Evolutionary conservation across 2,329 filamentous ascomycete species (phyloP).

Genomic region (Exophiala sp.): DNA sequence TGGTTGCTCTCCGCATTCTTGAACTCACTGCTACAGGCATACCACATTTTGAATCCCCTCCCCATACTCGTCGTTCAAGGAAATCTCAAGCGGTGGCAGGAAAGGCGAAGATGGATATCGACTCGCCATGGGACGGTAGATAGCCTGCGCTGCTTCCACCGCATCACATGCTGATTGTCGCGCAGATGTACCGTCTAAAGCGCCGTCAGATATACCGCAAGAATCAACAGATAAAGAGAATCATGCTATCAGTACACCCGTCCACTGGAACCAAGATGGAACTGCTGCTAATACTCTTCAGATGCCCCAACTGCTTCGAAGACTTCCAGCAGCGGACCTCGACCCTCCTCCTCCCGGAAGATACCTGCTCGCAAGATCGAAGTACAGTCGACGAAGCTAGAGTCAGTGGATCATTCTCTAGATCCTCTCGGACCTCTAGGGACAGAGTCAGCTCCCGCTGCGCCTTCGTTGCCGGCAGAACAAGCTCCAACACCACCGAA

Average conservation of each 20-base stretch:
- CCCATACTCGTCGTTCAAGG: background rate
- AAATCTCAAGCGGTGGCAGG: background rate
- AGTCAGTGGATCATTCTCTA: slow-evolving; percentile 60
- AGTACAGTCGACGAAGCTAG: slow-evolving; percentile 59
- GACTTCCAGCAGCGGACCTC: slow-evolving; percentile 41
- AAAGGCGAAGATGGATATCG: slow-evolving; percentile 27
- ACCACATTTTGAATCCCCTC: background rate
- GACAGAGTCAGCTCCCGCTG: slow-evolving; percentile 31
- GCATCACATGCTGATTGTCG: slow-evolving; percentile 24
- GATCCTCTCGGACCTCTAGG: slow-evolving; percentile 62
- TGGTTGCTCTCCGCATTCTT: background rate
- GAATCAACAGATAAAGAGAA: slow-evolving; percentile 31
- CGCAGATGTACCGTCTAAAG: slow-evolving; percentile 47
- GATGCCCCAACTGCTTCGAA: slow-evolving; percentile 27
- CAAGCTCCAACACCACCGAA: slow-evolving; percentile 57
- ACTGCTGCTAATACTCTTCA: slow-evolving; percentile 22
- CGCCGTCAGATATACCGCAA: slow-evolving; percentile 29
- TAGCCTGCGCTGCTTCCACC: slow-evolving; percentile 29
- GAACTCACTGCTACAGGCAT: background rate
- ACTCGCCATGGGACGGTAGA: slow-evolving; percentile 51
- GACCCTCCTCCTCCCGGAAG: slow-evolving; percentile 48
- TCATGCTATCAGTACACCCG: slow-evolving; percentile 16
- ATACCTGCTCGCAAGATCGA: slow-evolving; percentile 56
- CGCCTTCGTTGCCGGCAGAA: slow-evolving; percentile 42
- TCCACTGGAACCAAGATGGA: background rate